phyloP scores from a whole-genome alignment of 805 yeast species.

The Barnettozyma californica region DNA sequence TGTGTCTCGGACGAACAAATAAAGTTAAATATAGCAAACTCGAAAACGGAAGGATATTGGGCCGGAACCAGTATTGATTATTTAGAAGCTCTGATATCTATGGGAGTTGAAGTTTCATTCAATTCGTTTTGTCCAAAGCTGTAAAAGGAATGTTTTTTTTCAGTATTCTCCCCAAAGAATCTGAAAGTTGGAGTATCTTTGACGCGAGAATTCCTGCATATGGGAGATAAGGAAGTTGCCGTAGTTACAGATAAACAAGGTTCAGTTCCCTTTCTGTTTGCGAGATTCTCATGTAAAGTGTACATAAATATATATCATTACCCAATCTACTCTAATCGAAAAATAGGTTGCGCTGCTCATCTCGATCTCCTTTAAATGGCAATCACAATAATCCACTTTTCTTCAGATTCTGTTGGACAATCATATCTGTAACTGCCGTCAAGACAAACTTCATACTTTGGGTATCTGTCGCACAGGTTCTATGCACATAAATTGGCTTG shows the following conservation, averaged over 20 bases:
- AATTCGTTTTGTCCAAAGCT: too few species aligned
- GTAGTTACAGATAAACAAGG: not conserved
- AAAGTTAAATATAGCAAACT: not conserved
- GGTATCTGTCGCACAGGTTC: conserved; percentile 95
- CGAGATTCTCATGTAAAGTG: too few species aligned
- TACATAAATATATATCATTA: not conserved
- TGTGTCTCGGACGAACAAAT: not conserved
- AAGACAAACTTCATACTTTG: conserved; percentile 84
- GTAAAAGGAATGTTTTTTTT: not conserved
- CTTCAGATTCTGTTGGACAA: conserved; percentile 76
- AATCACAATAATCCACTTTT: conserved; percentile 54
- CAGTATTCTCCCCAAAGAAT: not conserved
- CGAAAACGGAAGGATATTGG: not conserved
- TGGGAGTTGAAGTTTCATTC: too few species aligned
- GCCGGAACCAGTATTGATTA: not conserved
- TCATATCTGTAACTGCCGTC: conserved; percentile 87
- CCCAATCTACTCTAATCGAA: not conserved
- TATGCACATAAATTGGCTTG: conserved; percentile 80
- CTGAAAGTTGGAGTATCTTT: not conserved
- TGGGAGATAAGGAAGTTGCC: not conserved
- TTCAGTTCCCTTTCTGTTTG: too few species aligned
- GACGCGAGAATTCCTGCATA: not conserved
- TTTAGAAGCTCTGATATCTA: too few species aligned
- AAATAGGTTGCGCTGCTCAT: not conserved
- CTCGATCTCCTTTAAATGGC: not conserved